A percentile compares a stretch with the other conserved stretches of the same genome.
Evolutionary conservation across 1,139 yeast genomes (phyloP).

Genomic region (Wickerhamiella pararugosa): DNA sequence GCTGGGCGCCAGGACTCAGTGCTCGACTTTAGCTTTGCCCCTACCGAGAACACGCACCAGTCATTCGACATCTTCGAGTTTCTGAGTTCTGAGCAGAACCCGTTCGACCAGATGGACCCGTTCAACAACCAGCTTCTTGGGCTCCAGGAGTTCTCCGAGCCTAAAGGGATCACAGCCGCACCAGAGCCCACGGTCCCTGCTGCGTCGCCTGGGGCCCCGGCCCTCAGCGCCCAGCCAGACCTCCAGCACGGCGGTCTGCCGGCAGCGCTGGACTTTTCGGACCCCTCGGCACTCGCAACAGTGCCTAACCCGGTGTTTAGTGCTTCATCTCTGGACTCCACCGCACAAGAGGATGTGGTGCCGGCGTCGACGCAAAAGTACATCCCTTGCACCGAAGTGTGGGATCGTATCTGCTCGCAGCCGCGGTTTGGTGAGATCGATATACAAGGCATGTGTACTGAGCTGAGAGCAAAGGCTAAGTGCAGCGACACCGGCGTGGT

Average conservation of each 20-base stretch:
- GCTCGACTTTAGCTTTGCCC: background rate
- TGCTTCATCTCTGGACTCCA: background rate
- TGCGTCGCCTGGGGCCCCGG: too few relatives aligned
- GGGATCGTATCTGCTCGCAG: conserved; percentile 92
- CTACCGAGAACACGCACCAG: conserved; percentile 16
- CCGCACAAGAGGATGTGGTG: conserved; percentile 27
- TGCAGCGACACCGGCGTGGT: conserved; percentile 90
- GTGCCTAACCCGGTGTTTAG: too few relatives aligned
- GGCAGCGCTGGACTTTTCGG: too few relatives aligned
- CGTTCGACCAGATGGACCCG: conserved; percentile 33
- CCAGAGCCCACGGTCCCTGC: too few relatives aligned
- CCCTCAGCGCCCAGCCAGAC: too few relatives aligned
- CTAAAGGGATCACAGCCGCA: background rate
- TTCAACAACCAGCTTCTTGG: background rate
- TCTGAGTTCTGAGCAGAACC: conserved; percentile 44
- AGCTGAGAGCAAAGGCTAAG: conserved; percentile 83
- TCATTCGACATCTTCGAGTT: conserved; percentile 24
- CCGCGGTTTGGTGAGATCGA: conserved; percentile 88
- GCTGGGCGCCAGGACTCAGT: background rate
- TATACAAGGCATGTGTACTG: conserved; percentile 82
- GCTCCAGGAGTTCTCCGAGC: background rate
- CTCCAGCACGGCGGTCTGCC: too few relatives aligned
- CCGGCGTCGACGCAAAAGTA: conserved; percentile 33
- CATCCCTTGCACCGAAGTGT: conserved; percentile 74
- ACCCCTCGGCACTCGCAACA: too few relatives aligned